Evolutionary conservation across 441 rosid genomes (phyloP).

Genomic region (Bocquillonia castaneifolia): DNA sequence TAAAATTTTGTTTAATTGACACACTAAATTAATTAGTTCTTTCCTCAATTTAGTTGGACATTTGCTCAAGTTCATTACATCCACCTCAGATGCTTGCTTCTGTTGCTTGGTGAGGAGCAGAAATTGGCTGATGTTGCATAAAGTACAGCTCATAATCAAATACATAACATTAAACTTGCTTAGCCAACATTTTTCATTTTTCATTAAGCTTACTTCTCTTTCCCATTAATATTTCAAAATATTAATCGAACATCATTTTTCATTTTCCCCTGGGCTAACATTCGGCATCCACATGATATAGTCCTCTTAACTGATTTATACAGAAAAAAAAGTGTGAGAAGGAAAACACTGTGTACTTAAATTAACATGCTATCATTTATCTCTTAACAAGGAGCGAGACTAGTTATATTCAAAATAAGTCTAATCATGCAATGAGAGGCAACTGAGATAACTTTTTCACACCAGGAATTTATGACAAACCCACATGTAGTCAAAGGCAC

Average conservation of each 20-base stretch:
- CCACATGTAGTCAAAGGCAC: not conserved
- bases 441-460: not conserved
- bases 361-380: not conserved
- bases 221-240: not conserved
- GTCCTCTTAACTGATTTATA: not conserved
- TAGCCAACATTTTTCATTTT: no score
- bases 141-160: not conserved
- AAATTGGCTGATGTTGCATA: not conserved
- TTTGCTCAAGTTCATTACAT: not conserved
- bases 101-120: not conserved
- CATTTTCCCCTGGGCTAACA: not conserved
- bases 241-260: not conserved
- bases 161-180: not conserved
- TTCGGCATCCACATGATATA: slow-evolving; percentile 2
- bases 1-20: not conserved
- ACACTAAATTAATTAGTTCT: not conserved
- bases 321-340: not conserved
- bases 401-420: not conserved
- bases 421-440: not conserved
- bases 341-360: not conserved
- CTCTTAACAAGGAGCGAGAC: not conserved
- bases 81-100: not conserved
- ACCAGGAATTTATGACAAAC: not conserved
- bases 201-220: no score
- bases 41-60: not conserved